Conservation (phyloP, 306 rosid species). For the Fagus crenata region DNA sequence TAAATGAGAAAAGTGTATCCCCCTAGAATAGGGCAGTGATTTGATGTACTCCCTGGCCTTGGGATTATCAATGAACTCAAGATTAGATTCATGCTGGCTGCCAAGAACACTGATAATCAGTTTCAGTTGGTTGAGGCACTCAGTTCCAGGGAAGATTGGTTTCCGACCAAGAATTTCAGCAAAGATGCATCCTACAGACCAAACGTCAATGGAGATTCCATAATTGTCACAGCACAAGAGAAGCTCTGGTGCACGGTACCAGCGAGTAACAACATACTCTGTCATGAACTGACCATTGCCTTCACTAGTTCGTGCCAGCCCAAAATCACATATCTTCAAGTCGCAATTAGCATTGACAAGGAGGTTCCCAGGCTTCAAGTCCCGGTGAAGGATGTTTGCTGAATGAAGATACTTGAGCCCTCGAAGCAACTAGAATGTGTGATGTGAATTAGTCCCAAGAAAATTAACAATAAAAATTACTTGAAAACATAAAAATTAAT, state of each 20-base stretch:
- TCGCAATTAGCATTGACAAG: slow-evolving; percentile 76
- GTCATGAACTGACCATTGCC: slow-evolving; percentile 74
- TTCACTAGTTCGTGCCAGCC: slow-evolving; percentile 71
- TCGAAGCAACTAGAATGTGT: slow-evolving; percentile 56
- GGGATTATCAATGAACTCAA: slow-evolving; percentile 59
- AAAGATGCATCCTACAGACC: slow-evolving; percentile 95
- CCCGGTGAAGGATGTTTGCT: slow-evolving; percentile 84
- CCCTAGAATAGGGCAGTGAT: slow-evolving; percentile 57
- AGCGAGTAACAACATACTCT: slow-evolving; percentile 88
- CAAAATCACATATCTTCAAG: slow-evolving; percentile 87
- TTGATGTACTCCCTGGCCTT: slow-evolving; percentile 64
- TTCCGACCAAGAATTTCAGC: slow-evolving; percentile 88
- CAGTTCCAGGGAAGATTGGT: slow-evolving; percentile 81
- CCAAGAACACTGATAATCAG: slow-evolving; percentile 74
- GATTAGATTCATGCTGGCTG: slow-evolving; percentile 59
- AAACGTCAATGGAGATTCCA: slow-evolving; percentile 85
- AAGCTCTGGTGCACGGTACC: slow-evolving; percentile 96
- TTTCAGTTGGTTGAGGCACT: slow-evolving; percentile 73
- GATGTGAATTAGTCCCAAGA: slow-evolving; percentile 30
- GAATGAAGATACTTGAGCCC: slow-evolving; percentile 91
- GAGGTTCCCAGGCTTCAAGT: slow-evolving; percentile 85
- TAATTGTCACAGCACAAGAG: slow-evolving; percentile 74
- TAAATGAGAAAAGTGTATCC: slow-evolving; percentile 51
- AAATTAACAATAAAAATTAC: not conserved
- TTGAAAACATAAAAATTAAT: not conserved